A percentile compares a stretch with the other conserved stretches of the same genome.
phyloP scores from a whole-genome alignment of 2,329 filamentous ascomycete species.

The Cytospora piceae region DNA sequence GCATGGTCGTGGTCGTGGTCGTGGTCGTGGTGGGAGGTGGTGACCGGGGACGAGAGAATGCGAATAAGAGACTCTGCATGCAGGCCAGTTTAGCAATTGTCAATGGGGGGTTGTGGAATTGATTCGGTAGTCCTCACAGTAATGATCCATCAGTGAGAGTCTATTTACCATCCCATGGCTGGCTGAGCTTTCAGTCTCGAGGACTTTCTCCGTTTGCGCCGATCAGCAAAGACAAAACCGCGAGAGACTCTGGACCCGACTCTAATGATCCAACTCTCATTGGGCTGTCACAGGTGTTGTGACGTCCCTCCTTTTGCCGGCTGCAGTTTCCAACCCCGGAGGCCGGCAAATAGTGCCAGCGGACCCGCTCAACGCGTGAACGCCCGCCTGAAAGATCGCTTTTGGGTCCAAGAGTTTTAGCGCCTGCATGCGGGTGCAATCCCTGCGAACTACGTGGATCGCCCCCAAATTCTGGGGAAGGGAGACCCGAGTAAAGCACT shows the following conservation, averaged over 20 bases:
- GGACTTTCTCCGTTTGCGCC: not conserved
- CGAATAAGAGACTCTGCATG: not conserved
- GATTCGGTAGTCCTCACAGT: conserved; percentile 1
- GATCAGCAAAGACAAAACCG: conserved; percentile 9
- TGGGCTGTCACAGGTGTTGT: not conserved
- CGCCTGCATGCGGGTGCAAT: conserved; percentile 12
- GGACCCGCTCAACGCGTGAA: not conserved
- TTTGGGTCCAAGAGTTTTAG: not conserved
- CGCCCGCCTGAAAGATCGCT: not conserved
- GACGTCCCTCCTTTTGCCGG: not conserved
- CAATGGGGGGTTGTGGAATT: too few relatives aligned
- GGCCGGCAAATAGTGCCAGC: not conserved
- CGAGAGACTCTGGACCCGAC: conserved; percentile 6
- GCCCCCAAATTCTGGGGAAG: conserved; percentile 26
- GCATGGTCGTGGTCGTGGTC: conserved; percentile 57
- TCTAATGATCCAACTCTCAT: not conserved
- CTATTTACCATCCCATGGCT: not conserved
- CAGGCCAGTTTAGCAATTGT: not conserved
- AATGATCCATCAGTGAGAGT: not conserved
- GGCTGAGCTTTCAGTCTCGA: not conserved
- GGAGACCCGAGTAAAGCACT: not conserved
- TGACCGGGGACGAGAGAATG: not conserved
- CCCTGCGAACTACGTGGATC: conserved; percentile 20
- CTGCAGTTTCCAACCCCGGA: not conserved
- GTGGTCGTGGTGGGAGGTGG: conserved; percentile 8